Base-by-base conservation (phyloP, 345 rosid genomes). In the Eucalyptus grandis region DNA sequence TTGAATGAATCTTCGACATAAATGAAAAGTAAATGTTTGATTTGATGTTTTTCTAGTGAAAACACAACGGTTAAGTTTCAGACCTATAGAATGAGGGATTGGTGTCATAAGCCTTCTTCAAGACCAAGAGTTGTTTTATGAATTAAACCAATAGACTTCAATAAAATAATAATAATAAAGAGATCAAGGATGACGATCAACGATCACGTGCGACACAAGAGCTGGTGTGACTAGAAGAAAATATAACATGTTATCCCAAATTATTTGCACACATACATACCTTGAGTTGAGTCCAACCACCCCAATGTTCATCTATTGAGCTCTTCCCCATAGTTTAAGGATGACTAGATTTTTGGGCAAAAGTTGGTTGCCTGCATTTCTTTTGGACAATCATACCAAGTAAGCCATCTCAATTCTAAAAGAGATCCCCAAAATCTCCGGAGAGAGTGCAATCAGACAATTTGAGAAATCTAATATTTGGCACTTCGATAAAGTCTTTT, bases 261-360 rank as follows among this genome's bases (percentile, higher is more conserved):
- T 60, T 27, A 60, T 60, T 60, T 60, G 67, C 67, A 12, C 67
- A 60, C 67, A 60, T 53, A 53, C 5, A 53, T 60, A 60, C 67
- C 67, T 60, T 60, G 31, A 60, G 15, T 60, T 60, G 67, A 27
- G 4, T 11, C 67, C 67, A 60, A 60, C 67, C 67, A 60, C 31
- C 67, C 67, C 67, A 60, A 60, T 26, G 67, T 26, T 60, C n/a
- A 11, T 60, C 67, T 27, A 60, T 60, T 26, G 4, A 11, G 16
- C 4, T 5, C 0, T 1, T 14, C 0, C 0, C 0, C 0, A 0
- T 60, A 60, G 4, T 0, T 1, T 1, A 60, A 60, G 31, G 67
- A 60, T 1, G 31, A 60, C 31, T 27, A 60, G 67, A 60, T 60
- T 60, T 27, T 60, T 56, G 62, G 62, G 62, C 62, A 56, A 56